Evolutionary conservation across 495 filamentous ascomycete species (phyloP), one percentile per base, ranked within the genome.

Genomic region (Trichoderma erinaceum): DNA sequence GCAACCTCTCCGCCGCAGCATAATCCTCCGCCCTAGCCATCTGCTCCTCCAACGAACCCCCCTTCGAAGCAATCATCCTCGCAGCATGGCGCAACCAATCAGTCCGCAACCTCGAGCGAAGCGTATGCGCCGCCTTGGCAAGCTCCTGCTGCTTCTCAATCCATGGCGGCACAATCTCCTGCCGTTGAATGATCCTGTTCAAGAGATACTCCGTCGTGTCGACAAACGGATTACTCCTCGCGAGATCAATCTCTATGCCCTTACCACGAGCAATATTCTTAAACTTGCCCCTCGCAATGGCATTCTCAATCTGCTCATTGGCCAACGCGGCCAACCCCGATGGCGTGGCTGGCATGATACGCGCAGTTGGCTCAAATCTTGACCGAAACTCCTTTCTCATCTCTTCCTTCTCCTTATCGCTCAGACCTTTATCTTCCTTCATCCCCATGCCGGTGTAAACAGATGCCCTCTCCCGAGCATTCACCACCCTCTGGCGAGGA

Each of bases 101-200:
- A 43, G 81, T 84, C 63, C 93, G 83, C 58, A 99, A 72, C 21
- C 93, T 81, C 41, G 81, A 75, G 5, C 95, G 86, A 75, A 99
- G 97, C 8, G 83, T 80, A 56, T 81, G 83, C 8, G 88, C 82
- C 15, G 90, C 86, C 66, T 83, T 86, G 6, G 88, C 82, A 10
- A 99, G 80, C 71, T 97, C 93, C 75, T 97, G 95, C 76, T 99
- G 95, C 75, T 97, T 98, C 76, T 98, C 95, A 64, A 99, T 97
- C 96, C 90, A 92, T 0, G 89, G 89, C 0, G 90, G 90, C 4
- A 90, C 87, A 58, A 92, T 87, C 12, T 91, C 95, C 75, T 99
- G 95, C 67, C 90, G 90, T 78, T 97, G 89, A 70, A 99, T 97
- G 74, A 98, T 97, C 79, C 96, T 96, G 76, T 99, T 99, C 88